Conservation (phyloP, 2,329 filamentous ascomycete species). For the Neofusicoccum cordaticola region DNA sequence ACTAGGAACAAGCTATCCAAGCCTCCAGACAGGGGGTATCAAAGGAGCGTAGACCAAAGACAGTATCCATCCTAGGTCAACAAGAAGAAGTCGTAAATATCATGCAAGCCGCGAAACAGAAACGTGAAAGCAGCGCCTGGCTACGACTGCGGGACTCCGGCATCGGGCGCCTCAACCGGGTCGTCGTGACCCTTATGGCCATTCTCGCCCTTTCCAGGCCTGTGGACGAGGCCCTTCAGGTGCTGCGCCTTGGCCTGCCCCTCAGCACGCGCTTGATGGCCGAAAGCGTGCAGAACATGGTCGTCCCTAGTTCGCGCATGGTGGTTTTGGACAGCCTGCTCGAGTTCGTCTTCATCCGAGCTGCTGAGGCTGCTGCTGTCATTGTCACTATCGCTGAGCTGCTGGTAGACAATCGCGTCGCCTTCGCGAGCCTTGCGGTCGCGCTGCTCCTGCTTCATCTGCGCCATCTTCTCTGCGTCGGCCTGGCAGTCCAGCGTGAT, state of each 20-base stretch:
- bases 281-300: constrained; percentile 1
- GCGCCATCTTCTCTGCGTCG: constrained; percentile 68
- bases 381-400: constrained; percentile 44
- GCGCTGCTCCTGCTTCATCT: constrained; percentile 74
- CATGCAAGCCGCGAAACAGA: not conserved
- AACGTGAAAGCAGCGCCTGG: not conserved
- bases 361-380: constrained; percentile 54
- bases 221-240: constrained; percentile 7
- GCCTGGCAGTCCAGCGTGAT: constrained; percentile 68
- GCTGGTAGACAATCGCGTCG: constrained; percentile 53
- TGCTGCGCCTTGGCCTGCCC: constrained; percentile 18
- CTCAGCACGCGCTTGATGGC: constrained; percentile 4
- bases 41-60: constrained; percentile 7
- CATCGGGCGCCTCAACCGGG: not conserved
- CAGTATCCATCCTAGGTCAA: not conserved
- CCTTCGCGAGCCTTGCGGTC: constrained; percentile 67
- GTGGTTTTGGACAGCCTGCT: constrained; percentile 32
- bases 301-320: constrained; percentile 7
- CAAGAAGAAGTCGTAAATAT: not conserved
- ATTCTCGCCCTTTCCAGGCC: not conserved
- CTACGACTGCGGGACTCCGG: not conserved
- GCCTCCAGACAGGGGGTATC: constrained; percentile 7
- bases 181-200: constrained; percentile 3
- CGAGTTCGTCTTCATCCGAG: constrained; percentile 58
- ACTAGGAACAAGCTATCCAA: not conserved